Evolutionary conservation across 805 yeast genomes (phyloP).

Genomic region (Spencermartinsiella europaea): DNA sequence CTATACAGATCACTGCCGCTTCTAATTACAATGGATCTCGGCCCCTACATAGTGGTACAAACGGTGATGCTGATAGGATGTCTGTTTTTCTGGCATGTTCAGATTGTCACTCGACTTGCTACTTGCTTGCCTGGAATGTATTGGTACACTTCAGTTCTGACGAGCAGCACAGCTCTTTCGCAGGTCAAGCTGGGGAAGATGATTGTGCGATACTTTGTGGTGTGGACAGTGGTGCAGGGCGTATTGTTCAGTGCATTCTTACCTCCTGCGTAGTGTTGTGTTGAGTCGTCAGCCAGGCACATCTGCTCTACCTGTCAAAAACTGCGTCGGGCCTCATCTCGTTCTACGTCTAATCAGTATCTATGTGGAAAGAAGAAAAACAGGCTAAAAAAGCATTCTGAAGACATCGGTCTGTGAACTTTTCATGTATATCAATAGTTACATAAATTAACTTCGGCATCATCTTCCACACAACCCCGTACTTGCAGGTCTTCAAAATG

Average conservation of each 20-base stretch:
- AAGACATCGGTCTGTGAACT: too few species aligned
- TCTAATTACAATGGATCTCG: slow-evolving; percentile 6
- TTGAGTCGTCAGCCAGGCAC: too few species aligned
- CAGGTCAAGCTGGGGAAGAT: slow-evolving; percentile 29
- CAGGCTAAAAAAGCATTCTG: too few species aligned
- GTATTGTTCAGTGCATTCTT: slow-evolving; percentile 73
- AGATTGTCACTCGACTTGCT: slow-evolving; percentile 74
- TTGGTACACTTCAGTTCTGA: slow-evolving; percentile 58
- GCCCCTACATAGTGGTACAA: slow-evolving; percentile 33
- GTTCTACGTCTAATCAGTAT: too few species aligned
- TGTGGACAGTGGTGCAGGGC: slow-evolving; percentile 68
- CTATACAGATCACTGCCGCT: slow-evolving; percentile 31
- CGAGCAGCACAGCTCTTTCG: slow-evolving; percentile 22
- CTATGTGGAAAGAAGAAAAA: too few species aligned
- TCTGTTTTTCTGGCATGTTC: slow-evolving; percentile 67
- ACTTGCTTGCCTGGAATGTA: slow-evolving; percentile 70
- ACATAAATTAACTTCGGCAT: too few species aligned
- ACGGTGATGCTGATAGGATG: slow-evolving; percentile 17
- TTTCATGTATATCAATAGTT: too few species aligned
- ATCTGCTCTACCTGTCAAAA: too few species aligned
- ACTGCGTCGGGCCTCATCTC: too few species aligned
- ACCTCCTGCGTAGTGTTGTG: slow-evolving; percentile 98
- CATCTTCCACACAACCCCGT: too few species aligned
- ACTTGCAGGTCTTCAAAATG: too few species aligned
- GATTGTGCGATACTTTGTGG: slow-evolving; percentile 45